Evolutionary conservation across 305 asterid species (phyloP), one percentile per base, ranked within the genome.

Genomic region (Fraxinus baroniana): DNA sequence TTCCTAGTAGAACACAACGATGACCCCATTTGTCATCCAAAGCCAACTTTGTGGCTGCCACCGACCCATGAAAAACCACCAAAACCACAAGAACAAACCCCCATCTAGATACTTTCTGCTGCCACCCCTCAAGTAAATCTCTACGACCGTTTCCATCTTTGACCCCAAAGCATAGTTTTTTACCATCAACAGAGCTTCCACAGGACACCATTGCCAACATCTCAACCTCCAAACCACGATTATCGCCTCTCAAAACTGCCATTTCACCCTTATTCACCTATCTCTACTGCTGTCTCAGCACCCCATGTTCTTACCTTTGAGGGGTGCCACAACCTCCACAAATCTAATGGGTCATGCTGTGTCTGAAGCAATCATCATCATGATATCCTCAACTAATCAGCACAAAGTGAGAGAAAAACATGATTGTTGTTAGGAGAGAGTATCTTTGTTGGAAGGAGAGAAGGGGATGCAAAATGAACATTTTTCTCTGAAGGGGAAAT

Each of bases 71-170:
- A 64, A 20, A 22, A 22, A 64, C 74, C 74, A 68, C 74, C 22
- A 28, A 13, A 68, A 26, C 33, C 74, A 28, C 37, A 68, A 68
- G 37, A 68, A 26, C 37, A 68, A 26, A 68, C 4, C 74, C 71
- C 6, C 15, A 26, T 26, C 17, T 8, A 24, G 33, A 64, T 8
- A 26, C 76, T 81, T 13, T 64, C 17, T 7, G 72, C 35, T 64
- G 32, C 72, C 72, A 24, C n/a, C 72, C 78, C 84, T 71, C 41
- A 44, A 64, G 73, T 22, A 41, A 75, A 81, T 46, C 55, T 72
- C 30, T 74, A 6, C n/a, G 32, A 10, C 66, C 77, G 22, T 37
- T 73, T 24, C 41, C 78, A 62, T 78, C 72, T 81, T 77, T 72
- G 71, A 74, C 52, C 41, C 20, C 35, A 57, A 22, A 20, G 36